Evolutionary conservation across 371 early-diverging fungal genomes (phyloP).

Genomic region (Rhizopus delemar): DNA sequence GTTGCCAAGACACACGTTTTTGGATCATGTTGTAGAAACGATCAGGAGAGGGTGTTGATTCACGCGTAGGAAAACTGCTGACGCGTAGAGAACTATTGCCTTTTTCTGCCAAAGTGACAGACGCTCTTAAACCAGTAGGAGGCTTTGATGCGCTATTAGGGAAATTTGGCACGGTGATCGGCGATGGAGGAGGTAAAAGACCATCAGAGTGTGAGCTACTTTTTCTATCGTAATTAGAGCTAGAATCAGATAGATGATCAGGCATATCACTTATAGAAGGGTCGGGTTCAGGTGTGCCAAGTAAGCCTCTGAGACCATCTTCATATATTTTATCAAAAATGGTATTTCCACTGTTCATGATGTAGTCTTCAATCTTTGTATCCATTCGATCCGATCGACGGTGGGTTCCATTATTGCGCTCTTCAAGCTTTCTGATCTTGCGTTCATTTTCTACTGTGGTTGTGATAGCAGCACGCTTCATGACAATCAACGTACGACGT

Average conservation of each 20-base stretch:
- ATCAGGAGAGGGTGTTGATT: constrained; percentile 37
- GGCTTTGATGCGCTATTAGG: constrained; percentile 15
- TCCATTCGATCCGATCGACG: constrained; percentile 24
- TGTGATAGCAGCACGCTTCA: constrained; percentile 79
- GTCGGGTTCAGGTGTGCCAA: constrained; percentile 25
- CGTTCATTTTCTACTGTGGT: constrained; percentile 81
- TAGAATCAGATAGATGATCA: constrained; percentile 26
- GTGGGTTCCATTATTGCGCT: constrained; percentile 17
- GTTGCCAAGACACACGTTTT: constrained; percentile 41
- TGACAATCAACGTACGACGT: constrained; percentile 72
- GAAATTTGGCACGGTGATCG: constrained; percentile 22
- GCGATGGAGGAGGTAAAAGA: constrained; percentile 28
- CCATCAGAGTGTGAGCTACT: constrained; percentile 26
- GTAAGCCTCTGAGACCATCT: constrained; percentile 55
- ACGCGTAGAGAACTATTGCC: constrained; percentile 15
- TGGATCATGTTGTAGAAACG: constrained; percentile 47
- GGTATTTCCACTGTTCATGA: constrained; percentile 50
- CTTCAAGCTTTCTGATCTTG: constrained; percentile 68
- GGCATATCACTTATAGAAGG: constrained; percentile 11
- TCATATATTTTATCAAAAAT: constrained; percentile 67
- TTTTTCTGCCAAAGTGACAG: constrained; percentile 20
- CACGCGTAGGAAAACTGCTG: constrained; percentile 18
- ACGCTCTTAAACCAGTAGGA: constrained; percentile 13
- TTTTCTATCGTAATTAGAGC: constrained; percentile 25
- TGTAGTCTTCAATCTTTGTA: constrained; percentile 49